A percentile compares a stretch with the other conserved stretches of the same genome.
phyloP scores from a whole-genome alignment of 148 eudicot genomes.

The Vaccinium corymbosum region DNA sequence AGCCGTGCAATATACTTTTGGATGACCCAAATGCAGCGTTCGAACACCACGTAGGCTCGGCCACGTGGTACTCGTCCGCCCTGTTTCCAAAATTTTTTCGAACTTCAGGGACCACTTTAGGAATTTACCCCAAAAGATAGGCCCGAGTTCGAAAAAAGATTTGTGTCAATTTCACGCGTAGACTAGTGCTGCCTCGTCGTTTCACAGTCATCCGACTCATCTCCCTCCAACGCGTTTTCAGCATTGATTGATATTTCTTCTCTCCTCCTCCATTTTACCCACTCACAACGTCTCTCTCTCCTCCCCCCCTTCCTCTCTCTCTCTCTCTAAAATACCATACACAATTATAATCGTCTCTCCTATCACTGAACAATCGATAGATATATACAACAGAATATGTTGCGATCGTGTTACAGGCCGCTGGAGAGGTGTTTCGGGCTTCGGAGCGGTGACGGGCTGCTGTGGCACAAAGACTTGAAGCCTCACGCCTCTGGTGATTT shows the following conservation, averaged over 20 bases:
- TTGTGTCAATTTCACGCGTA: background rate
- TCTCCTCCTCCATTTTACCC: background rate
- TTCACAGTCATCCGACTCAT: background rate
- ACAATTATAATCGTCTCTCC: background rate
- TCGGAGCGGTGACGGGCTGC: constrained; percentile 46
- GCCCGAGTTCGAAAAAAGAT: background rate
- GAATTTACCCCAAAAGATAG: background rate
- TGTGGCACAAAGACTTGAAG: constrained; percentile 80
- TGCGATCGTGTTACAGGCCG: constrained; percentile 40
- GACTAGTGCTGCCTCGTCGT: background rate
- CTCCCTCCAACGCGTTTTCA: too few species aligned
- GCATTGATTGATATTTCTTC: background rate
- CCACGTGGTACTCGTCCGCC: too few species aligned
- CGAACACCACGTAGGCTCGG: too few species aligned
- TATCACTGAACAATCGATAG: background rate
- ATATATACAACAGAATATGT: constrained; percentile 29
- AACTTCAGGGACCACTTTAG: too few species aligned
- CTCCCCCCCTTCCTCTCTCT: background rate
- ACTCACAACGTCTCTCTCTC: constrained; percentile 4
- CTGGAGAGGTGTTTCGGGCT: constrained; percentile 48
- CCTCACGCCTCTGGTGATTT: constrained; percentile 86
- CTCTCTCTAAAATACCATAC: background rate
- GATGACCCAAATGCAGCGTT: too few species aligned
- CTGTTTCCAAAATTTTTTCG: too few species aligned
- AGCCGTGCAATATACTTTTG: too few species aligned